Evolutionary conservation across 257 asterid genomes (phyloP).

Genomic region (Solanum appendiculatum): DNA sequence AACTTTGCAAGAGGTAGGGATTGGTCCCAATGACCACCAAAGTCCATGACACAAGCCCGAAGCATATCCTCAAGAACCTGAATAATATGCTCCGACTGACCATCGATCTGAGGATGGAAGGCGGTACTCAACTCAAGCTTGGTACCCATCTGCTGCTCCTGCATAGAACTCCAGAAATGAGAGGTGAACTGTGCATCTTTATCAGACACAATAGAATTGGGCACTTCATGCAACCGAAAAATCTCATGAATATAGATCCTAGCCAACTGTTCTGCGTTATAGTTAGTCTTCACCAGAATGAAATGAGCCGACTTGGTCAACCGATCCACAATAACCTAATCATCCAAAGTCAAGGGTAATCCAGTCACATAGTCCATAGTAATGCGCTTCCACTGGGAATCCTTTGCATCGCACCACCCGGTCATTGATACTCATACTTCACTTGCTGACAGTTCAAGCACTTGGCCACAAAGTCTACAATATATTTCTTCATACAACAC

Average conservation of each 20-base stretch:
- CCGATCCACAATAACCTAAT: background rate
- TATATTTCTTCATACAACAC: background rate
- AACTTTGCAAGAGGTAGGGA: background rate
- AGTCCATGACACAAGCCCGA: background rate
- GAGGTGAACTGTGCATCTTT: background rate
- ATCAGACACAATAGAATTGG: background rate
- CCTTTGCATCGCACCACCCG: background rate
- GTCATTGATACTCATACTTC: too few species aligned
- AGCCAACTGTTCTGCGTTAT: background rate
- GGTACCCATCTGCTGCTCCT: background rate
- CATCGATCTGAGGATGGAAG: background rate
- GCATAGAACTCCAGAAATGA: background rate
- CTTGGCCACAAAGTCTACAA: background rate
- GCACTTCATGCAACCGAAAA: background rate
- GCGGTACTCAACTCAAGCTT: background rate
- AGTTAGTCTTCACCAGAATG: background rate
- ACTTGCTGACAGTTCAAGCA: too few species aligned
- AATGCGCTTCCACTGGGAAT: background rate
- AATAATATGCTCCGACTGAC: background rate
- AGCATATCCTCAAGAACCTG: too few species aligned
- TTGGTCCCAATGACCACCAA: background rate
- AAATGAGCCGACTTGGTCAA: background rate
- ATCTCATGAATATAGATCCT: background rate
- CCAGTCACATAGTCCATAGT: background rate
- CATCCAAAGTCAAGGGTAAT: background rate